Percentiles rank a stretch among this genome's conserved stretches.
phyloP scores from a whole-genome alignment of 495 filamentous ascomycete genomes.

The Aspergillus egyptiacus region DNA sequence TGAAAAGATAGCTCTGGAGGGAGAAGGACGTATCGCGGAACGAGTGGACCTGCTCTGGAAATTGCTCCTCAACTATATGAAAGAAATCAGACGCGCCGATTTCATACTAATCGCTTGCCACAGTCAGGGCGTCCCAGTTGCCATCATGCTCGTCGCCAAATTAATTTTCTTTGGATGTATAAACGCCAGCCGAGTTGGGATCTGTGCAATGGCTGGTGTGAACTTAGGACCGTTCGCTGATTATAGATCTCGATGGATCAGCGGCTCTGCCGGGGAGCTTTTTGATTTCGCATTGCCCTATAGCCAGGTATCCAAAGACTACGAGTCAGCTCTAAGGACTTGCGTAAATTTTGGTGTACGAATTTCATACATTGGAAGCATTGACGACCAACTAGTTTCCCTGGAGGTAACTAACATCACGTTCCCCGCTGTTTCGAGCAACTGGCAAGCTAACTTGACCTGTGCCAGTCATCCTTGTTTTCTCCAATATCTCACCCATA shows the following conservation, averaged over 20 bases:
- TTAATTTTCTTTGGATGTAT: conserved; percentile 76
- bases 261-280: conserved; percentile 81
- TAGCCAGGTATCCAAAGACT: conserved; percentile 75
- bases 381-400: conserved; percentile 94
- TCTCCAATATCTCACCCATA: conserved; percentile 80
- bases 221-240: conserved; percentile 87
- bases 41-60: conserved; percentile 92
- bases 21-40: conserved; percentile 92
- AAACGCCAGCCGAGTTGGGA: conserved; percentile 60
- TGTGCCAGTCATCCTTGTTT: conserved; percentile 83
- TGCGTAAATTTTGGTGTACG: conserved; percentile 72
- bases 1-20: conserved; percentile 90
- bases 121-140: conserved; percentile 91
- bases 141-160: conserved; percentile 88
- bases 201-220: conserved; percentile 94
- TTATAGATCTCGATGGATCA: conserved; percentile 76
- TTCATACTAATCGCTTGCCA: conserved; percentile 87
- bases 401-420: conserved; percentile 55
- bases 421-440: background rate
- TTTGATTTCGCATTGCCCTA: conserved; percentile 83
- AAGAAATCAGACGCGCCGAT: conserved; percentile 80
- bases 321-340: conserved; percentile 65
- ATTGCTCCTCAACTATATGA: conserved; percentile 88
- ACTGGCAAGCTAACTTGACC: conserved; percentile 18
- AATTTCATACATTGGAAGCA: conserved; percentile 81